These are phyloP conservation scores for Cladosporium phlei DNA, from an alignment of 2,329 filamentous ascomycete genomes.

Conservation along the genomic window DNA sequence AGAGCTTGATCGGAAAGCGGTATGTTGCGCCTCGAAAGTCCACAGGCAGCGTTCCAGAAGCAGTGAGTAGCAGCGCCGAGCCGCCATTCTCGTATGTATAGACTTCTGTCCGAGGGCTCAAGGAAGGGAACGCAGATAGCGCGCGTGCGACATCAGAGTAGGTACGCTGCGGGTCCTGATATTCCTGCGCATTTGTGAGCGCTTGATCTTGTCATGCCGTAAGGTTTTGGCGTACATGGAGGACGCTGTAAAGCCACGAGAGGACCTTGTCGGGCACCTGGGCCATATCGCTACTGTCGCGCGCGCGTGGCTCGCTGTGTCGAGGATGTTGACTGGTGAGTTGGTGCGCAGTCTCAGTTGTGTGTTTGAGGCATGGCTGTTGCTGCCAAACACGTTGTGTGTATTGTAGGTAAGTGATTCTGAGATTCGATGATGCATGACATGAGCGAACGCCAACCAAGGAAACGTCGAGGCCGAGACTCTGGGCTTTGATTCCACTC, in stretches of 20 bases:
- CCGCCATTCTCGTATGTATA: conserved; percentile 89
- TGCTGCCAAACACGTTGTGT: no score
- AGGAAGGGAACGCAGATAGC: conserved; percentile 71
- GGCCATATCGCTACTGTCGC: conserved; percentile 42
- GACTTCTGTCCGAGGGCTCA: conserved; percentile 85
- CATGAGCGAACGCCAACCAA: no score
- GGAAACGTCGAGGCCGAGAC: no score
- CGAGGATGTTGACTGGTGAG: no score
- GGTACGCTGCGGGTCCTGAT: conserved; percentile 84
- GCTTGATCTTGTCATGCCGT: neutral
- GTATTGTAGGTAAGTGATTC: no score
- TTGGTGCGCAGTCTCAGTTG: no score
- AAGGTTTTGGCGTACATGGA: conserved; percentile 48
- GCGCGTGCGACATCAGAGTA: conserved; percentile 87
- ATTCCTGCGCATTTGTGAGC: conserved; percentile 62
- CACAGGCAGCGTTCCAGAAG: conserved; percentile 86
- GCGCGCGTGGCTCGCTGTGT: no score
- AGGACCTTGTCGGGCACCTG: conserved; percentile 83
- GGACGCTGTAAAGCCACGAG: conserved; percentile 90
- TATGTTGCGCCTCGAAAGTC: conserved; percentile 84
- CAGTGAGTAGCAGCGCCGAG: conserved; percentile 78
- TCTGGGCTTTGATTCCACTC: no score
- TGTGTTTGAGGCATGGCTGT: no score
- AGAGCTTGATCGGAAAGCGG: conserved; percentile 85
- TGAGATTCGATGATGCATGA: no score